phyloP scores from a whole-genome alignment of 352 stramenopile species.

The Hyaloperonospora brassicae region DNA sequence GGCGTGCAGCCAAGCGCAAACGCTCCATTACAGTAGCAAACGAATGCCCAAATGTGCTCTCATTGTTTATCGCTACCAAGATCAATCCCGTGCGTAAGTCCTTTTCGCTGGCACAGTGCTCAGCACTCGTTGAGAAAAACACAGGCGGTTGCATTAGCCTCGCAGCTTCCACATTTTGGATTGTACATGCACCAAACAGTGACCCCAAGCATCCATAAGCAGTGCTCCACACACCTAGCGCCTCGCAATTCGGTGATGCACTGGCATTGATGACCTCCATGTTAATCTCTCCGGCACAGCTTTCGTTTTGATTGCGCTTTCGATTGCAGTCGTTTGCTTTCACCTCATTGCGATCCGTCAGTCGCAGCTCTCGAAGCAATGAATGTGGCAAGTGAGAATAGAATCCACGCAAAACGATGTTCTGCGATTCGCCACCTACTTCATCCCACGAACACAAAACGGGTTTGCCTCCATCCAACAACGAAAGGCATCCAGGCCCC shows the following conservation, averaged over 20 bases:
- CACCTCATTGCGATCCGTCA: slow-evolving; percentile 22
- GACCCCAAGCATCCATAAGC: slow-evolving; percentile 46
- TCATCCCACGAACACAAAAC: slow-evolving; percentile 65
- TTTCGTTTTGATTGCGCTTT: slow-evolving; percentile 18
- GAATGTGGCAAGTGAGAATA: slow-evolving; percentile 46
- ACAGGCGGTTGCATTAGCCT: slow-evolving; percentile 57
- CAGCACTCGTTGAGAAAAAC: slow-evolving; percentile 48
- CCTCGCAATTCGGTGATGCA: slow-evolving; percentile 32
- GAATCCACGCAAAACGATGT: slow-evolving; percentile 61
- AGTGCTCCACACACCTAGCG: slow-evolving; percentile 62
- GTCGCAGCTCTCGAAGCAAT: slow-evolving; percentile 35
- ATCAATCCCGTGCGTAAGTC: slow-evolving; percentile 65
- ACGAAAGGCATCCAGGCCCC: slow-evolving; percentile 27
- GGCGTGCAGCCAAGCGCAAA: slow-evolving; percentile 46
- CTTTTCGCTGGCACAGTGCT: slow-evolving; percentile 34
- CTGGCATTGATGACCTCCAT: slow-evolving; percentile 27
- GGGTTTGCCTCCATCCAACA: slow-evolving; percentile 14
- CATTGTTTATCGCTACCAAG: slow-evolving; percentile 66
- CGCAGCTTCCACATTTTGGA: slow-evolving; percentile 53
- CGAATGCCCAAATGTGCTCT: slow-evolving; percentile 58
- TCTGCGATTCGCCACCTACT: slow-evolving; percentile 40
- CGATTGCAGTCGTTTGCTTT: slow-evolving; percentile 17
- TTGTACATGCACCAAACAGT: slow-evolving; percentile 45
- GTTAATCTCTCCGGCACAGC: slow-evolving; percentile 22
- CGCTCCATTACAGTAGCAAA: slow-evolving; percentile 49